phyloP scores from a whole-genome alignment of 345 rosid species.

The Cardamine resedifolia region DNA sequence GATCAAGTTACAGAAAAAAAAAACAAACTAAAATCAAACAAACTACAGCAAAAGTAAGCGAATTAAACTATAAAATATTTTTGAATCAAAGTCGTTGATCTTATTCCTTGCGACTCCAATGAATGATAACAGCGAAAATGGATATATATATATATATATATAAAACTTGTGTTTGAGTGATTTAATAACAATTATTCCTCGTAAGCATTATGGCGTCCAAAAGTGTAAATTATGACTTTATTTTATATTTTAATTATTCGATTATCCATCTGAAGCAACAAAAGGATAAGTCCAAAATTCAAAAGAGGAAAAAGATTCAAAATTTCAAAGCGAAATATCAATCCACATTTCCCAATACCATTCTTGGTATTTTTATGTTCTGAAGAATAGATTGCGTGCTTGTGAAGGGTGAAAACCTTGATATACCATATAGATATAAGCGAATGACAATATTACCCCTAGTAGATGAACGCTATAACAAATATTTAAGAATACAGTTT shows the following conservation, averaged over 20 bases:
- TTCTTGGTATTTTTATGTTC: neutral
- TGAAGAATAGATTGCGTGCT: neutral
- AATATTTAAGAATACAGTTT: neutral
- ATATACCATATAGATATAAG: neutral
- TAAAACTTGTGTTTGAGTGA: neutral
- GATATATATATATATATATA: too few relatives aligned
- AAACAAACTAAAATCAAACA: neutral
- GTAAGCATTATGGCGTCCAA: neutral
- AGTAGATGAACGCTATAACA: neutral
- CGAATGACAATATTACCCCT: neutral
- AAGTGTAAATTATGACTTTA: neutral
- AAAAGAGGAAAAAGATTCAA: conserved; percentile 5
- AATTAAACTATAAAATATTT: neutral
- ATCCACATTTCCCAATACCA: neutral
- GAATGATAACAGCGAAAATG: conserved; percentile 7
- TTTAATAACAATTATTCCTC: neutral
- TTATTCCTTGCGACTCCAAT: conserved; percentile 10
- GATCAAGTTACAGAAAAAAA: conserved; percentile 3
- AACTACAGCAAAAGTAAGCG: neutral
- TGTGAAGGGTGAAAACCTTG: neutral
- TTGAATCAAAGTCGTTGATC: conserved; percentile 15
- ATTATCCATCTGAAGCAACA: neutral
- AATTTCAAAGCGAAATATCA: neutral
- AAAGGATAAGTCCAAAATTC: conserved; percentile 14
- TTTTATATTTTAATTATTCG: neutral